A percentile compares a stretch with the other conserved stretches of the same genome.
Evolutionary conservation across 2,329 filamentous ascomycete species (phyloP).

Genomic region (Zalaria obscura): DNA sequence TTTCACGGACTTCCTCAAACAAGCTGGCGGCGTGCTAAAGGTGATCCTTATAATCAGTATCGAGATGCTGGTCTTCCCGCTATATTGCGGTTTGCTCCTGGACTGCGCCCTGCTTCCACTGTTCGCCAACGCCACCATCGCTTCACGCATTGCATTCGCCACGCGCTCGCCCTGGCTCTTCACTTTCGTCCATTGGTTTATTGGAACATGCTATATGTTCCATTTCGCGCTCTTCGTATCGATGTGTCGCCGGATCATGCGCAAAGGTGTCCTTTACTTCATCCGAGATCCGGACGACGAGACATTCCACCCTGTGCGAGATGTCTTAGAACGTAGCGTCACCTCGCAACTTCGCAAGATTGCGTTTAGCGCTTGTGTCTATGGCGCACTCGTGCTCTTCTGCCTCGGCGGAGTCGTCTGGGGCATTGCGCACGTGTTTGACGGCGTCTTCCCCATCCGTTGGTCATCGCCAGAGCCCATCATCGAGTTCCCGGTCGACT

Average conservation of each 20-base stretch:
- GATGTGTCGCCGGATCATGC: conserved; percentile 97
- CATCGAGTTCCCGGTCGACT: conserved; percentile 83
- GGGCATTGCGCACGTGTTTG: conserved; percentile 58
- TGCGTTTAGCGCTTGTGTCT: conserved; percentile 86
- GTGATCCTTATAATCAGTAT: conserved; percentile 98
- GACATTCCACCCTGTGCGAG: conserved; percentile 92
- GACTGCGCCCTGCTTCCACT: conserved; percentile 80
- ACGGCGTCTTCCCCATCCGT: conserved; percentile 71
- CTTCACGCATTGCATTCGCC: conserved; percentile 66
- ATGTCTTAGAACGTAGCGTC: conserved; percentile 86
- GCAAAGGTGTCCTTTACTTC: conserved; percentile 89
- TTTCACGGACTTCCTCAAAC: conserved; percentile 69
- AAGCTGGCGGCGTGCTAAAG: conserved; percentile 94
- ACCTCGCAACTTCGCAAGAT: conserved; percentile 92
- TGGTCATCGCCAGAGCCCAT: conserved; percentile 89
- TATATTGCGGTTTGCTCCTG: conserved; percentile 87
- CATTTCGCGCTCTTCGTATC: conserved; percentile 97
- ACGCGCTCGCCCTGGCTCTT: conserved; percentile 71
- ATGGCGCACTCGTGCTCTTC: conserved; percentile 80
- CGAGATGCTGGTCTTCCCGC: conserved; percentile 92
- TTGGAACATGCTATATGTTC: conserved; percentile 99
- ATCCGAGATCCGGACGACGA: conserved; percentile 97
- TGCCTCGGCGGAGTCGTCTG: conserved; percentile 94
- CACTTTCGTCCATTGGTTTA: conserved; percentile 96
- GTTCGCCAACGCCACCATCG: conserved; percentile 67